These are phyloP conservation scores for Mycena vulgaris DNA, from an alignment of 768 basidiomycete species.

Conservation along the genomic window DNA sequence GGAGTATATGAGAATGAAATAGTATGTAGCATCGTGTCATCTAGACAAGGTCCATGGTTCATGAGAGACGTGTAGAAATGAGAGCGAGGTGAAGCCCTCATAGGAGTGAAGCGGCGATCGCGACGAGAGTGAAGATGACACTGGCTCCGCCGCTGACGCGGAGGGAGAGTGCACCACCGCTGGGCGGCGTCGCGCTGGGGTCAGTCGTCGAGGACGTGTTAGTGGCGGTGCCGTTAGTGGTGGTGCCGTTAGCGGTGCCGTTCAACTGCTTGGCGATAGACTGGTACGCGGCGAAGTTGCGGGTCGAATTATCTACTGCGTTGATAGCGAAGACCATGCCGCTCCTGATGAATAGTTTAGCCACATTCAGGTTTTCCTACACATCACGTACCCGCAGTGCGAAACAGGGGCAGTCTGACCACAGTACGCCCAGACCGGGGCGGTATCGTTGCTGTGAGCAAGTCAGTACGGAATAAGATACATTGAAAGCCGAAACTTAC, in stretches of 20 bases:
- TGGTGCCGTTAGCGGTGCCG: conserved; percentile 60
- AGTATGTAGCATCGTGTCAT: conserved; percentile 31
- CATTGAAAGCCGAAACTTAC: neutral
- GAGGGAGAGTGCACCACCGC: conserved; percentile 52
- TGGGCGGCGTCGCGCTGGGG: conserved; percentile 35
- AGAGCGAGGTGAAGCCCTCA: conserved; percentile 41
- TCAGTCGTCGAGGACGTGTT: conserved; percentile 48
- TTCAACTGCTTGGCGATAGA: conserved; percentile 68
- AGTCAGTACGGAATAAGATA: neutral
- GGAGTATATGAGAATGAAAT: conserved; percentile 7
- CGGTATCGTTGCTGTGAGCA: conserved; percentile 20
- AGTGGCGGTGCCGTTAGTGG: conserved; percentile 40
- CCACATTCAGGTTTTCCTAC: neutral
- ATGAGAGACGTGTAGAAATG: conserved; percentile 40
- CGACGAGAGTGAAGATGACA: conserved; percentile 48
- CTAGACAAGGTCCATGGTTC: conserved; percentile 31
- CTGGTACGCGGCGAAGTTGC: conserved; percentile 72
- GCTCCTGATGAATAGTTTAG: conserved; percentile 31
- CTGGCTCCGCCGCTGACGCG: conserved; percentile 50
- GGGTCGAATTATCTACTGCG: conserved; percentile 62
- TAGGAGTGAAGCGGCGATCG: conserved; percentile 53
- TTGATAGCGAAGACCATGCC: conserved; percentile 77
- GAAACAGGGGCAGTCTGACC: conserved; percentile 27
- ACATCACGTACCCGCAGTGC: neutral
- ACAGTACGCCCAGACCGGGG: conserved; percentile 40